phyloP scores from a whole-genome alignment of 306 rosid genomes.

The Cicer bijugum region DNA sequence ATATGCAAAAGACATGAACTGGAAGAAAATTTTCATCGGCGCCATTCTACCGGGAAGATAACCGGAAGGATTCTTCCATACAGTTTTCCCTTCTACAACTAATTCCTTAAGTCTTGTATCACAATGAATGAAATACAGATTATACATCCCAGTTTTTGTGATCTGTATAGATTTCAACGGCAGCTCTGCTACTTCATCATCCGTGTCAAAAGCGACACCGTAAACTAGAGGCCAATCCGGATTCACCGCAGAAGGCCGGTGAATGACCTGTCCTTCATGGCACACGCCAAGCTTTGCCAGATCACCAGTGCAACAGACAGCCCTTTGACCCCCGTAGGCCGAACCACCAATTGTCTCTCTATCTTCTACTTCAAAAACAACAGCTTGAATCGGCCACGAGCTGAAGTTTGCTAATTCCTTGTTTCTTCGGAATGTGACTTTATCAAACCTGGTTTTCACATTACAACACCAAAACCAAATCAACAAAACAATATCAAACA shows the following conservation, averaged over 20 bases:
- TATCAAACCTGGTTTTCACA: constrained; percentile 76
- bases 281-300: constrained; percentile 92
- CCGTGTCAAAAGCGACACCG: constrained; percentile 62
- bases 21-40: constrained; percentile 83
- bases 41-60: constrained; percentile 99
- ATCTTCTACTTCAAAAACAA: constrained; percentile 95
- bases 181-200: constrained; percentile 60
- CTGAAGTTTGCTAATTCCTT: constrained; percentile 73
- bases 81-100: constrained; percentile 83
- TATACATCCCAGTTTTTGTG: constrained; percentile 90
- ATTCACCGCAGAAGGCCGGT: constrained; percentile 67
- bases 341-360: constrained; percentile 95
- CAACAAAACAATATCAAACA: constrained; percentile 36
- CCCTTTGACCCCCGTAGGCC: constrained; percentile 98
- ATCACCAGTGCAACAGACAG: constrained; percentile 91
- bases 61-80: constrained; percentile 93
- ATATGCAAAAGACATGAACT: constrained; percentile 90
- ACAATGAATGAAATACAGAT: constrained; percentile 94
- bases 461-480: constrained; percentile 39
- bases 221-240: constrained; percentile 86
- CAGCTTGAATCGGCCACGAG: constrained; percentile 73
- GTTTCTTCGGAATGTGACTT: constrained; percentile 68
- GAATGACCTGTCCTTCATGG: constrained; percentile 76
- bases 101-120: constrained; percentile 73
- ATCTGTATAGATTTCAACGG: constrained; percentile 66